Evolutionary conservation across 208 protist species (phyloP), one percentile per base, ranked within the genome.

Genomic region (Trypanosoma theileri): DNA sequence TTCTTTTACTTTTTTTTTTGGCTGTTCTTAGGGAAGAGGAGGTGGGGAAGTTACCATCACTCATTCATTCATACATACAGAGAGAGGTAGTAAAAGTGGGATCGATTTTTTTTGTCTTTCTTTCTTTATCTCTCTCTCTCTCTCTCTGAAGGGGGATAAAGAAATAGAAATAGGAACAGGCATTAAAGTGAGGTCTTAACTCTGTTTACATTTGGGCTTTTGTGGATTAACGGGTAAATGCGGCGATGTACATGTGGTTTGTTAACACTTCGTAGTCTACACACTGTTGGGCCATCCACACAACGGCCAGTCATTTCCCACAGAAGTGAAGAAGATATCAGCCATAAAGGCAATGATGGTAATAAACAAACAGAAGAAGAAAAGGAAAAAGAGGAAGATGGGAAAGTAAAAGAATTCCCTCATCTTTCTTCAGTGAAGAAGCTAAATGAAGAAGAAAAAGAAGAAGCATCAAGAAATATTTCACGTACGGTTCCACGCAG

Each of bases 161-260:
- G 6, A 35, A 35, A 35, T 1, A 35, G 28, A n/a, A n/a, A n/a
- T n/a, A n/a, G 28, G 28, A 35, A 35, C 1, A 6, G 28, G 28
- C 28, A 35, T 1, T 8, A 6, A 8, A 35, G 28, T 35, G 28
- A 35, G 6, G 1, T 35, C 28, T 35, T 6, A 1, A 6, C 6
- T 35, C 6, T 35, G 28, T 35, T 35, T 35, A 1, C 6, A 8
- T 6, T 8, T 35, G 1, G 28, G 28, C 4, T 6, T 35, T 35
- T 35, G 28, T 35, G 28, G 6, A 35, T 35, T 35, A 1, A 35
- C 28, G 28, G 28, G 1, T n/a, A n/a, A 35, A 22, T 89, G 77
- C 74, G 66, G 71, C 17, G 80, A 89, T 24, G 41, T 3, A 17
- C 52, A 17, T 56, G 13, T 56, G 10, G 52, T 56, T 3, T 56